These are phyloP conservation scores for Mycena indigotica DNA, from an alignment of 768 basidiomycete species.

Conservation along the genomic window DNA sequence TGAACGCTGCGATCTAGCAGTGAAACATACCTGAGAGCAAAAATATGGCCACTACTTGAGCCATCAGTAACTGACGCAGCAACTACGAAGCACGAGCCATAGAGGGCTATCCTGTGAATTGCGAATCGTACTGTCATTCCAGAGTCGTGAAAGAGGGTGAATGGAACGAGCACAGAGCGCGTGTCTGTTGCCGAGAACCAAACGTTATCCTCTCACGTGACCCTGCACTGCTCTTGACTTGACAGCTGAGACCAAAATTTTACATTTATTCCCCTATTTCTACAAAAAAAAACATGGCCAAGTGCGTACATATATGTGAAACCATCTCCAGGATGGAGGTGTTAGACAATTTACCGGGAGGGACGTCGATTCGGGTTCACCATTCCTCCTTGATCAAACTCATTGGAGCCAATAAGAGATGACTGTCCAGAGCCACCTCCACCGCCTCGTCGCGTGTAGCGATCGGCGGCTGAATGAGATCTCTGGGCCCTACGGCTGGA, in stretches of 20 bases:
- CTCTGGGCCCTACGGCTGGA: constrained; percentile 16
- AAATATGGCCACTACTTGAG: constrained; percentile 42
- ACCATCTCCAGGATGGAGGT: too few relatives aligned
- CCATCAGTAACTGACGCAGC: not conserved
- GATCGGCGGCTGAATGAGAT: constrained; percentile 14
- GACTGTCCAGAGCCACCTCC: constrained; percentile 18
- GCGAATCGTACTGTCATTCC: constrained; percentile 65
- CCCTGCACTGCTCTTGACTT: too few relatives aligned
- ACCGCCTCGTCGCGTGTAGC: constrained; percentile 11
- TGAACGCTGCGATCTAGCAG: too few relatives aligned
- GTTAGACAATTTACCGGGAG: not conserved
- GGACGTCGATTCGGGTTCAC: constrained; percentile 19
- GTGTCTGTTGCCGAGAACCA: not conserved
- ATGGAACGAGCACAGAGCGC: not conserved
- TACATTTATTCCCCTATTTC: not conserved
- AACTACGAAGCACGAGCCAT: constrained; percentile 2
- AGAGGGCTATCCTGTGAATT: constrained; percentile 47
- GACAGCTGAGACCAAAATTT: not conserved
- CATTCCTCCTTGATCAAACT: constrained; percentile 21
- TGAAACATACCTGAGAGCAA: constrained; percentile 45
- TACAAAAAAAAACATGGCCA: not conserved
- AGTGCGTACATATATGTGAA: not conserved
- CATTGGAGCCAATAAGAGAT: constrained; percentile 19
- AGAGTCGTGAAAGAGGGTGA: constrained; percentile 2
- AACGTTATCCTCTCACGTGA: not conserved